Percentiles rank a stretch among this genome's conserved stretches.
phyloP scores from a whole-genome alignment of 1,284 basidiomycete genomes.

The Rhodotorula sp. region DNA sequence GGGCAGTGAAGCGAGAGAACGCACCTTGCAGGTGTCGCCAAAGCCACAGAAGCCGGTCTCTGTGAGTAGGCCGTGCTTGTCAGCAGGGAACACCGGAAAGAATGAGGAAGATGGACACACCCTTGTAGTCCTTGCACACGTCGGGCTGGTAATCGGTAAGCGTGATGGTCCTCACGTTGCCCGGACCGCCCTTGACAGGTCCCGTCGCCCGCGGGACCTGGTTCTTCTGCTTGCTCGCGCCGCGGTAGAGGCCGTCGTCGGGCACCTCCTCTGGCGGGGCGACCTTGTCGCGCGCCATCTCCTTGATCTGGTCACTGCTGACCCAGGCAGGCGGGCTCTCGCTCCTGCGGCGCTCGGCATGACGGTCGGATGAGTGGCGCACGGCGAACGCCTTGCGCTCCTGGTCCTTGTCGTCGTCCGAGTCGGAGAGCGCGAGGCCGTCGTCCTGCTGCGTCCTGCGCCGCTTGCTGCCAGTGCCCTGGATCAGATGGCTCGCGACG shows the following conservation, averaged over 20 bases:
- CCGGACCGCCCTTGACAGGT: slow-evolving; percentile 53
- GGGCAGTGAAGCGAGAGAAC: neutral
- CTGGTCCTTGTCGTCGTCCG: slow-evolving; percentile 27
- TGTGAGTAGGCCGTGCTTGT: slow-evolving; percentile 47
- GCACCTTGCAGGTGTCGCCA: slow-evolving; percentile 89
- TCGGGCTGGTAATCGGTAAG: slow-evolving; percentile 98
- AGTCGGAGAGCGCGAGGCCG: slow-evolving; percentile 7
- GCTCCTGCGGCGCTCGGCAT: slow-evolving; percentile 26
- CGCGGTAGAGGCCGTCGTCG: slow-evolving; percentile 87
- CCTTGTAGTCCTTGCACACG: slow-evolving; percentile 99
- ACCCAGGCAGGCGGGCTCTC: slow-evolving; percentile 38
- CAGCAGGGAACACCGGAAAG: slow-evolving; percentile 24
- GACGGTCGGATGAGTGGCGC: slow-evolving; percentile 23
- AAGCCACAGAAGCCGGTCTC: slow-evolving; percentile 99
- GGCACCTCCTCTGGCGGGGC: slow-evolving; percentile 23
- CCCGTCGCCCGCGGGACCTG: slow-evolving; percentile 55
- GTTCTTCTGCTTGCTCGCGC: slow-evolving; percentile 75
- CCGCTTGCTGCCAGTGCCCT: slow-evolving; percentile 36
- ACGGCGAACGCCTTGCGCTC: slow-evolving; percentile 28
- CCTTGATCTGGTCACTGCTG: slow-evolving; percentile 32
- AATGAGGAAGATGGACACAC: slow-evolving; percentile 54
- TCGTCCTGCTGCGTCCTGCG: slow-evolving; percentile 15
- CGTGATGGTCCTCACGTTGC: slow-evolving; percentile 90
- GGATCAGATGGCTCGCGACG: slow-evolving; percentile 35
- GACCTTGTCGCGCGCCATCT: slow-evolving; percentile 18